phyloP scores from a whole-genome alignment of 108 stramenopile species.

The Epithemia pelagica region DNA sequence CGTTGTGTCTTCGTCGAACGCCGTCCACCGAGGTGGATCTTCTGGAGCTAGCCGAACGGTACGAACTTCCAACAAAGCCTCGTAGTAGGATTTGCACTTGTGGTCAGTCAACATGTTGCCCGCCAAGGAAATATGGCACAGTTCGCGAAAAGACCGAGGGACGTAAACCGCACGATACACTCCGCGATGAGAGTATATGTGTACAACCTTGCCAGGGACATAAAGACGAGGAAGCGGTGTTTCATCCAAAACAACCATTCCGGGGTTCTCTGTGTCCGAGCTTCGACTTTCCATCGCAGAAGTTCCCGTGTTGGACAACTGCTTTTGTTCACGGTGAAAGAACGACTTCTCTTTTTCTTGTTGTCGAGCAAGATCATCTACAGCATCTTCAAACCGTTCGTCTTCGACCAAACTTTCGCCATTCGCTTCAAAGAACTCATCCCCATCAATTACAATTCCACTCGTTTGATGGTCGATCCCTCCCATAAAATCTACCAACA shows the following conservation, averaged over 20 bases:
- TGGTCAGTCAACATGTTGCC: conserved; percentile 92
- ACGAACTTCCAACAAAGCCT: conserved; percentile 81
- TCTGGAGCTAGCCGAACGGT: conserved; percentile 60
- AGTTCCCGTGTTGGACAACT: not conserved
- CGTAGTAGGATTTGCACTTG: conserved; percentile 73
- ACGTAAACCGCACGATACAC: conserved; percentile 78
- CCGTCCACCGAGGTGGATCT: conserved; percentile 85
- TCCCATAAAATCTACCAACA: conserved; percentile 38
- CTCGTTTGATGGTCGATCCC: conserved; percentile 25
- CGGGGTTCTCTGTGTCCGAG: conserved; percentile 11
- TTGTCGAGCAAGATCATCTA: conserved; percentile 7
- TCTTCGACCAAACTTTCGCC: conserved; percentile 50
- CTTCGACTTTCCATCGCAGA: not conserved
- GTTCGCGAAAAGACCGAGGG: conserved; percentile 67
- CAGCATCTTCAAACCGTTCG: conserved; percentile 38
- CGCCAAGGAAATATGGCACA: conserved; percentile 76
- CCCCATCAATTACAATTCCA: conserved; percentile 62
- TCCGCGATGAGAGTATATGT: conserved; percentile 87
- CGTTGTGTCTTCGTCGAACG: conserved; percentile 77
- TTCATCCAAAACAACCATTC: conserved; percentile 77
- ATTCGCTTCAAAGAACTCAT: conserved; percentile 69
- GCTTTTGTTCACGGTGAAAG: not conserved
- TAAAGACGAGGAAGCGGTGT: conserved; percentile 85
- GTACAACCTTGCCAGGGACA: conserved; percentile 87
- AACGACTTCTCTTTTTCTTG: not conserved